Base-by-base conservation (phyloP, 2,329 filamentous ascomycete species). In the Apiospora hydei region DNA sequence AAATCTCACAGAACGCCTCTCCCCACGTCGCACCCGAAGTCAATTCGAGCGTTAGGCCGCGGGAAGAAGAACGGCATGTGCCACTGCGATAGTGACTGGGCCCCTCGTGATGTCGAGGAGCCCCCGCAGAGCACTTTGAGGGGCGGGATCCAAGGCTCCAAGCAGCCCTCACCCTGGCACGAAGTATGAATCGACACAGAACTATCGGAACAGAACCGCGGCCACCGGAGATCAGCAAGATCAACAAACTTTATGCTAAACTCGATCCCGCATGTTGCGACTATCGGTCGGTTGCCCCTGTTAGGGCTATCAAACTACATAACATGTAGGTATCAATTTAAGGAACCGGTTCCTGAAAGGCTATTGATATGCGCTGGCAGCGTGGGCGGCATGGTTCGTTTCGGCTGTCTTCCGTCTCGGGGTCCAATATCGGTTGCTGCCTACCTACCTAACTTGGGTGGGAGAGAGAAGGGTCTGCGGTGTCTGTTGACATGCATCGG, bases 171-270 rank as follows among this genome's bases (percentile, higher is more conserved):
- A 1, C 51, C 51, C 51, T 34, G 51, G 51, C 24, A 16, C 1
- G 14, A 11, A 57, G 30, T 38, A 57, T 34, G 26, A 24, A 49
- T 18, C 53, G 34, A 61, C 53, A 21, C 30, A 61, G 16, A 38
- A 61, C 21, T 38, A n/a, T 61, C 53, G 53, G 53, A 41, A 38
- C 30, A 61, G 53, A 38, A 61, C 30, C 53, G 53, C 53, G 30
- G 53, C 8, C 53, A 7, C 18, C 53, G 53, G 30, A 61, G 18
- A 61, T 38, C 30, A 61, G 30, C 30, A 61, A 61, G 30, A 61
- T 61, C 53, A 38, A 61, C 18, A 61, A 38, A 61, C 53, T 34
- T 16, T 38, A 4, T 34, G 21, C 53, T 38, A 61, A 61, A 61
- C 18, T 38, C 53, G 53, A 41, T n/a, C 53, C 53, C 53, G 30